A percentile compares a stretch with the other conserved stretches of the same genome.
phyloP scores from a whole-genome alignment of 2,329 filamentous ascomycete species.

The Monilinia fructigena region DNA sequence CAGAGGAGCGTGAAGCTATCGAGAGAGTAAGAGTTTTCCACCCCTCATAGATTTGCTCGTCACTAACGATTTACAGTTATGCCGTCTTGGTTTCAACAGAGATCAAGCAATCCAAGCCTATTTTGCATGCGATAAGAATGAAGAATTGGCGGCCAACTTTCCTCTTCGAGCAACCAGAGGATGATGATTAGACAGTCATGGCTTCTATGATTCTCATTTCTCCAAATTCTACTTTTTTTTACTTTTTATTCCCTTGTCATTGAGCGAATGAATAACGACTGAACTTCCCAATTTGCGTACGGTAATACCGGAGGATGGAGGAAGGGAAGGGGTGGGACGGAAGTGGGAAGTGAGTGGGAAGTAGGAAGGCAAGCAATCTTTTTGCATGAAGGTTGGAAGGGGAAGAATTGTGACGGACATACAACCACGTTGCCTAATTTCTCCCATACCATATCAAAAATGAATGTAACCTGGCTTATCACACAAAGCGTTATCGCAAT shows the following conservation, averaged over 20 bases:
- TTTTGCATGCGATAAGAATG: conserved; percentile 99
- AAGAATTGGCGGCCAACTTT: conserved; percentile 98
- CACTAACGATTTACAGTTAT: conserved; percentile 58
- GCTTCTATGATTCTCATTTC: conserved; percentile 22
- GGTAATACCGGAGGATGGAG: conserved; percentile 16
- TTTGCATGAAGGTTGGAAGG: neutral
- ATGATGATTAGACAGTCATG: conserved; percentile 54
- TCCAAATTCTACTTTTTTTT: conserved; percentile 15
- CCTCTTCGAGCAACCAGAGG: conserved; percentile 93
- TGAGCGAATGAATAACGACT: conserved; percentile 18
- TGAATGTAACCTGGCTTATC: conserved; percentile 11
- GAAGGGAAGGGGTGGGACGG: conserved; percentile 10
- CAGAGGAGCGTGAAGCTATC: conserved; percentile 95
- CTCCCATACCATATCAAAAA: neutral
- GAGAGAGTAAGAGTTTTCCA: conserved; percentile 69
- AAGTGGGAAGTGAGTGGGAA: neutral
- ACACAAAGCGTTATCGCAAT: neutral
- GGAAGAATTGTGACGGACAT: neutral
- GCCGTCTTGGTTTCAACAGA: conserved; percentile 86
- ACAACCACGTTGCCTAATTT: conserved; percentile 1
- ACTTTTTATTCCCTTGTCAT: conserved; percentile 2
- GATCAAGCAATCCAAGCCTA: conserved; percentile 96
- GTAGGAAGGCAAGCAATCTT: neutral
- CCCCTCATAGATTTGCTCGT: neutral
- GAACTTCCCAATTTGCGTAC: conserved; percentile 6